Evolutionary conservation across 306 rosid species (phyloP).

Genomic region (Lablab purpureus): DNA sequence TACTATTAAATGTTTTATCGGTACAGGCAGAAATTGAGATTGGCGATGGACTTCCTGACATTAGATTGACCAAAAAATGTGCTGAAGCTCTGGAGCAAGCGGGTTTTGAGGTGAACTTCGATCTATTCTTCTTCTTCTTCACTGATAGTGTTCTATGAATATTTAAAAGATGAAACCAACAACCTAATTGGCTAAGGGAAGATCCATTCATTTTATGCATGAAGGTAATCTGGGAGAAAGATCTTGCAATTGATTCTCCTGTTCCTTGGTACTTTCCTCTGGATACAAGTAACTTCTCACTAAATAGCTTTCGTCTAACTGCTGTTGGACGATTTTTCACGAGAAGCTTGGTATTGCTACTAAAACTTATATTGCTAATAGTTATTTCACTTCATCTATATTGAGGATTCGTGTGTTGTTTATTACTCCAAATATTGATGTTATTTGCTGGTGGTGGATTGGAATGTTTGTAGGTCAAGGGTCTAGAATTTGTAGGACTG

Average conservation of each 20-base stretch:
- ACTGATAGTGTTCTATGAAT: slow-evolving; percentile 13
- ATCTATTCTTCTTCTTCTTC: neutral
- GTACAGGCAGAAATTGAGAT: slow-evolving; percentile 82
- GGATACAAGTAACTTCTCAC: slow-evolving; percentile 74
- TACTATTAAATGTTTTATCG: neutral
- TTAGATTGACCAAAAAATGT: slow-evolving; percentile 75
- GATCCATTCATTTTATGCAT: slow-evolving; percentile 17
- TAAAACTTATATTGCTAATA: neutral
- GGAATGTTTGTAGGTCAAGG: slow-evolving; percentile 64
- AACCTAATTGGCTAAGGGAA: slow-evolving; percentile 1
- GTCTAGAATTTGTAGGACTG: slow-evolving; percentile 65
- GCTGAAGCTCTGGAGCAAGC: slow-evolving; percentile 85
- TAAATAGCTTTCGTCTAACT: slow-evolving; percentile 82
- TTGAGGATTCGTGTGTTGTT: neutral
- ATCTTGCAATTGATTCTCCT: slow-evolving; percentile 66
- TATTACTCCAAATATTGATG: neutral
- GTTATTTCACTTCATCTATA: neutral
- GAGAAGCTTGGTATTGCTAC: slow-evolving; percentile 67
- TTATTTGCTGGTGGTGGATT: slow-evolving; percentile 7
- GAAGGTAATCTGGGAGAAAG: slow-evolving; percentile 82
- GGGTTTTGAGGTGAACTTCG: slow-evolving; percentile 76
- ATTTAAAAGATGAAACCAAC: neutral
- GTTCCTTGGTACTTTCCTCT: slow-evolving; percentile 84
- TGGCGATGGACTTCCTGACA: slow-evolving; percentile 88
- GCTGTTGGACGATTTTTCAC: slow-evolving; percentile 74